Evolutionary conservation across 768 basidiomycete genomes (phyloP).

Genomic region (Multifurca ochricompacta): DNA sequence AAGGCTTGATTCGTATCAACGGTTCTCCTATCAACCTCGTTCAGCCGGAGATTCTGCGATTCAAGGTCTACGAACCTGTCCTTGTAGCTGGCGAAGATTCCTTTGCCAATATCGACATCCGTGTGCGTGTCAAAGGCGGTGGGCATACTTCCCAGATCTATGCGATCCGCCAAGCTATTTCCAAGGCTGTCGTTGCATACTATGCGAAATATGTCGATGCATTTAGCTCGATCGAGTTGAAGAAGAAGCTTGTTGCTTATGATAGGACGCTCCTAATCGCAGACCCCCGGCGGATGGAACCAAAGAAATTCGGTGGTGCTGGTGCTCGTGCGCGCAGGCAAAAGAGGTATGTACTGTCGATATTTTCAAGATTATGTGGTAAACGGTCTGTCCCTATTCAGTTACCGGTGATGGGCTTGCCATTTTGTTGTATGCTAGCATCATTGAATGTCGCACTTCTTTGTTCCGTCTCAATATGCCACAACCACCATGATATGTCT

Average conservation of each 20-base stretch:
- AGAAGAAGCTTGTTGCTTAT: constrained; percentile 96
- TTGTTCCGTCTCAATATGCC: constrained; percentile 29
- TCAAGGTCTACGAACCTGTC: constrained; percentile 97
- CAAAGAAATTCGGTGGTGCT: constrained; percentile 98
- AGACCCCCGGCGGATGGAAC: constrained; percentile 96
- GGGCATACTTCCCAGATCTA: constrained; percentile 99
- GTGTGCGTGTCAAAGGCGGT: constrained; percentile 97
- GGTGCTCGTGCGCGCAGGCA: constrained; percentile 98
- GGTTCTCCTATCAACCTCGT: constrained; percentile 94
- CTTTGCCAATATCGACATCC: constrained; percentile 85
- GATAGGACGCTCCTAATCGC: constrained; percentile 88
- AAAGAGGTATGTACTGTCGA: constrained; percentile 61
- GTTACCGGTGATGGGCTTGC: constrained; percentile 65
- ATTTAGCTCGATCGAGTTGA: constrained; percentile 92
- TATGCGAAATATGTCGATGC: constrained; percentile 99
- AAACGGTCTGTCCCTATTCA: constrained; percentile 26
- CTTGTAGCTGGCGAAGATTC: constrained; percentile 89
- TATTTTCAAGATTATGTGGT: not conserved
- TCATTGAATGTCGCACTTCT: constrained; percentile 40
- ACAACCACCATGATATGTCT: constrained; percentile 32
- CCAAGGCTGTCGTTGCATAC: constrained; percentile 96
- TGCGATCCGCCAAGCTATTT: constrained; percentile 97
- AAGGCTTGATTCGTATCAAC: constrained; percentile 94
- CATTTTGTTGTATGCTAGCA: constrained; percentile 32
- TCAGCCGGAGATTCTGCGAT: constrained; percentile 90